Percentiles rank a stretch among this genome's conserved stretches.
Evolutionary conservation across 2,329 filamentous ascomycete species (phyloP).

Genomic region (Hypoxylon sp.): DNA sequence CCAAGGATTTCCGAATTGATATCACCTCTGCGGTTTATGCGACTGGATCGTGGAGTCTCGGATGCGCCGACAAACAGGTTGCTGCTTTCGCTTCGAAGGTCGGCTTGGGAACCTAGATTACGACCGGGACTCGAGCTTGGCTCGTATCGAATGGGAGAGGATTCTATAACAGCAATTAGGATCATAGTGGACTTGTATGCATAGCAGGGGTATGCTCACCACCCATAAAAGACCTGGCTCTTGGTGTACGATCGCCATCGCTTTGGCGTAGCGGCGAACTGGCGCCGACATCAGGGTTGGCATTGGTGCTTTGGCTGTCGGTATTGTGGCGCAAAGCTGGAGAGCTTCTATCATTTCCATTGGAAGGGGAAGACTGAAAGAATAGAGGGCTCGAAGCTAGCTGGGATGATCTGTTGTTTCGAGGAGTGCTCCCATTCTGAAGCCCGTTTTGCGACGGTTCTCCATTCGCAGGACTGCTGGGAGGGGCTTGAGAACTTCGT

Average conservation of each 20-base stretch:
- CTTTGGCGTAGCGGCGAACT: slow-evolving; percentile 66
- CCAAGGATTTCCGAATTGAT: slow-evolving; percentile 81
- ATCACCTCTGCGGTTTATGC: slow-evolving; percentile 76
- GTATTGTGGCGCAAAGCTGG: slow-evolving; percentile 66
- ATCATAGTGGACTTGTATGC: background rate
- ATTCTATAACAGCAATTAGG: slow-evolving; percentile 64
- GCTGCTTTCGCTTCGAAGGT: slow-evolving; percentile 83
- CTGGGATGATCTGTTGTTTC: slow-evolving; percentile 55
- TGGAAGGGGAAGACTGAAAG: slow-evolving; percentile 63
- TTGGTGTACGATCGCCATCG: slow-evolving; percentile 74
- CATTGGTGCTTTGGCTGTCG: slow-evolving; percentile 61
- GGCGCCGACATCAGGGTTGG: slow-evolving; percentile 49
- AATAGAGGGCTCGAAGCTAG: slow-evolving; percentile 83
- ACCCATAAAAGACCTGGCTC: slow-evolving; percentile 69
- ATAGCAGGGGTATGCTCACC: slow-evolving; percentile 56
- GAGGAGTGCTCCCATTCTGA: slow-evolving; percentile 53
- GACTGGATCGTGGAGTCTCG: slow-evolving; percentile 56
- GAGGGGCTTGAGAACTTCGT: slow-evolving; percentile 62
- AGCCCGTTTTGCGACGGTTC: slow-evolving; percentile 31
- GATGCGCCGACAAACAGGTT: slow-evolving; percentile 81
- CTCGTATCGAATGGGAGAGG: slow-evolving; percentile 90
- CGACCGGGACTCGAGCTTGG: slow-evolving; percentile 87
- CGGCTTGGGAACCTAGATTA: slow-evolving; percentile 67
- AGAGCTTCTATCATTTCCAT: slow-evolving; percentile 51
- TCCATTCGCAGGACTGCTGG: slow-evolving; percentile 54